phyloP scores from a whole-genome alignment of 1,139 yeast genomes.

The Yamadazyma sp. region DNA sequence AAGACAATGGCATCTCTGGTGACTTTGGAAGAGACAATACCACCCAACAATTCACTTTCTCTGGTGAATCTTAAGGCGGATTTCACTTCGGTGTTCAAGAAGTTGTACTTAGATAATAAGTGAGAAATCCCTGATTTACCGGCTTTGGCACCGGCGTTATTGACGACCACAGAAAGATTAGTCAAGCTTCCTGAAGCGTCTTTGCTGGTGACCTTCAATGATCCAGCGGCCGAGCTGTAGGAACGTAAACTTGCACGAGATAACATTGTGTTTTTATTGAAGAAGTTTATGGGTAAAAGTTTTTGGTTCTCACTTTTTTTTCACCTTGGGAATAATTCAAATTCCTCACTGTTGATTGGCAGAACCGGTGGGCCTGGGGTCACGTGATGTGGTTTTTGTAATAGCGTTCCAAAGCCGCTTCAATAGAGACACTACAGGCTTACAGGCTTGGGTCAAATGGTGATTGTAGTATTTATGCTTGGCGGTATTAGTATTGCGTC shows the following conservation, averaged over 20 bases:
- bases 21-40: conserved; percentile 64
- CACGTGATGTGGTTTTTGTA: conserved; percentile 15
- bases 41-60: conserved; percentile 94
- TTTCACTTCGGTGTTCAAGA: conserved; percentile 78
- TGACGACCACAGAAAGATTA: conserved; percentile 67
- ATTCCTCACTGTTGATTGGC: conserved; percentile 23
- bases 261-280: conserved; percentile 27
- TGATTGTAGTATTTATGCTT: neutral
- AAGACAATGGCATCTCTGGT: conserved; percentile 85
- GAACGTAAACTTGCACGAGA: conserved; percentile 49
- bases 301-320: conserved; percentile 5
- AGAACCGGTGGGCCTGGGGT: conserved; percentile 5
- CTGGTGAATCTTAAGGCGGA: conserved; percentile 92
- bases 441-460: no score
- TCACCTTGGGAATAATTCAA: conserved; percentile 7
- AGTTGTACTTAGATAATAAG: conserved; percentile 79
- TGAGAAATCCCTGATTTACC: conserved; percentile 84
- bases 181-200: conserved; percentile 65
- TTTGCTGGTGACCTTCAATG: conserved; percentile 47
- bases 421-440: no score
- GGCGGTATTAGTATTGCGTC: conserved; percentile 41
- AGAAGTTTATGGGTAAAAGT: conserved; percentile 1
- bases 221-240: conserved; percentile 48
- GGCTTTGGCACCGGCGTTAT: conserved; percentile 81
- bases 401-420: no score